Conservation (phyloP, 345 rosid species). For the Gossypium longicalyx region DNA sequence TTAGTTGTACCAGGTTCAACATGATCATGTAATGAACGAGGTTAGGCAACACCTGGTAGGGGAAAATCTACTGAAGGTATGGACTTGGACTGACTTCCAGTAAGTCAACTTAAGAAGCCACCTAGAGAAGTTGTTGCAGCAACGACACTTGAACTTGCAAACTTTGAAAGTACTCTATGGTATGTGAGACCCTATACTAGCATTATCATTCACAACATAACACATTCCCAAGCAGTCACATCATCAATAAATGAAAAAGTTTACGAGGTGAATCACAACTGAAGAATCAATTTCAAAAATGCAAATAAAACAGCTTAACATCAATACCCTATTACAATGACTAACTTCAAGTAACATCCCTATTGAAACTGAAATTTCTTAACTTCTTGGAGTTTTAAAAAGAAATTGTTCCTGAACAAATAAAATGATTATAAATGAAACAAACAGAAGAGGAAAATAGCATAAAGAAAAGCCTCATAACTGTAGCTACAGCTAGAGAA, state of each 20-base stretch:
- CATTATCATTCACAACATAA: conserved; percentile 13
- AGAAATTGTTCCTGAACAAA: background rate
- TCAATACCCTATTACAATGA: background rate
- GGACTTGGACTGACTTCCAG: conserved; percentile 48
- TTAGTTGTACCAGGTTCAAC: conserved; percentile 53
- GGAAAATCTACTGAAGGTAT: conserved; percentile 49
- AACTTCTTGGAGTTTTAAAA: background rate
- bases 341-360: background rate
- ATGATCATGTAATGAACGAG: conserved; percentile 62
- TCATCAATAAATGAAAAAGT: background rate
- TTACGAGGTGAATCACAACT: background rate
- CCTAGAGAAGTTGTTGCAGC: conserved; percentile 41
- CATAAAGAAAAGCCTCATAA: background rate
- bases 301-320: background rate
- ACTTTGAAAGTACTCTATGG: conserved; percentile 26
- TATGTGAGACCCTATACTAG: conserved; percentile 30
- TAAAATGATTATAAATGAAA: background rate
- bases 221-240: conserved; percentile 15
- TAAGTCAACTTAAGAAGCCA: conserved; percentile 63
- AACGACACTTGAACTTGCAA: conserved; percentile 55
- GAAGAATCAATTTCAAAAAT: background rate
- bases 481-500: background rate
- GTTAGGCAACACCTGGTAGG: conserved; percentile 53
- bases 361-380: background rate
- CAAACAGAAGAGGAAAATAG: background rate